phyloP scores from a whole-genome alignment of 768 basidiomycete genomes.

The Antrodiella citrinella region DNA sequence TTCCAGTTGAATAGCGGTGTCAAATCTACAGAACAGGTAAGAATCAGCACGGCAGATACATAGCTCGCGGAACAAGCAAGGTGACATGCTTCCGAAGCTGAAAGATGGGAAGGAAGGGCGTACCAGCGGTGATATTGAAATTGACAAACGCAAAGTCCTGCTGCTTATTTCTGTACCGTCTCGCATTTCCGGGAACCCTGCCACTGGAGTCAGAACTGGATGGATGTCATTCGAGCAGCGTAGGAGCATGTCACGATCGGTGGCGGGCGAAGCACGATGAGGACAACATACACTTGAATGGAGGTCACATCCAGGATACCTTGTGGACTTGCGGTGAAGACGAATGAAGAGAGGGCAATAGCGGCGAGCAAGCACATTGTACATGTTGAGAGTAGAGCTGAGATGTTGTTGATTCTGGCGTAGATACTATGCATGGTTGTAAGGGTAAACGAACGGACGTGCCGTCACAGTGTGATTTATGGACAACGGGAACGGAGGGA shows the following conservation, averaged over 20 bases:
- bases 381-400: conserved; percentile 67
- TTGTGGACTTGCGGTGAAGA: conserved; percentile 50
- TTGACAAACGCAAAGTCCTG: conserved; percentile 76
- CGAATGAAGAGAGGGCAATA: conserved; percentile 67
- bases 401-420: conserved; percentile 66
- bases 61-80: not conserved
- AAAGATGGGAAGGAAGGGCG: conserved; percentile 16
- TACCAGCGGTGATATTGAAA: conserved; percentile 78
- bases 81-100: not conserved
- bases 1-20: conserved; percentile 88
- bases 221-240: too few species aligned
- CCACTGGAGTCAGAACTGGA: too few species aligned
- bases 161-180: conserved; percentile 49
- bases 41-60: not conserved
- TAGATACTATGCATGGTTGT: conserved; percentile 66
- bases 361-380: conserved; percentile 62
- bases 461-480: too few species aligned
- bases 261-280: not conserved
- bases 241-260: not conserved
- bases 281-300: conserved; percentile 66
- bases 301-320: conserved; percentile 52
- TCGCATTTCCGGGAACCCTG: conserved; percentile 17
- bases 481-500: too few species aligned
- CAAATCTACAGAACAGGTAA: conserved; percentile 45
- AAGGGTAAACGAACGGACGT: too few species aligned